Conservation (phyloP, 2,329 filamentous ascomycete genomes). For the Stromatinia cepivora region DNA sequence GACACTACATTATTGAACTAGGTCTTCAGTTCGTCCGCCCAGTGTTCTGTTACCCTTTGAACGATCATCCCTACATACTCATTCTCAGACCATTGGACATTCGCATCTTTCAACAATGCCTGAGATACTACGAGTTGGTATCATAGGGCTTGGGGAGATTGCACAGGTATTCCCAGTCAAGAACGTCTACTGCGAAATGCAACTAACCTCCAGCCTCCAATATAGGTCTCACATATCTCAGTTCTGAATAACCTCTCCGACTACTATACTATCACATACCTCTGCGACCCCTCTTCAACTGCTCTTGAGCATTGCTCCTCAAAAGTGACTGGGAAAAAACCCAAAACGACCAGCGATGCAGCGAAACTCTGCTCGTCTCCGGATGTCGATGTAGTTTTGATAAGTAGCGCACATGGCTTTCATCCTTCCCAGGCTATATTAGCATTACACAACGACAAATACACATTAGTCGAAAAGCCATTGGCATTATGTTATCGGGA, state of each 20-base stretch:
- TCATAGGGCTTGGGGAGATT: constrained; percentile 50
- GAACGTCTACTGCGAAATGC: neutral
- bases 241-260: constrained; percentile 46
- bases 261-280: constrained; percentile 34
- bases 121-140: constrained; percentile 28
- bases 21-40: too few relatives aligned
- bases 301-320: constrained; percentile 44
- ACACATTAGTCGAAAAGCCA: constrained; percentile 61
- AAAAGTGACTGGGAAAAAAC: constrained; percentile 27
- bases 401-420: constrained; percentile 54
- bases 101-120: constrained; percentile 5
- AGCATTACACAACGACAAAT: constrained; percentile 55
- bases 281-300: constrained; percentile 45
- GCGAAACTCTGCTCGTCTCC: constrained; percentile 21
- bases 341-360: constrained; percentile 35
- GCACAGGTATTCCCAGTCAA: constrained; percentile 41
- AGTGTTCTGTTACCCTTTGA: neutral
- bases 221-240: constrained; percentile 50
- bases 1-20: neutral
- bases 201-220: neutral
- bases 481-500: constrained; percentile 51
- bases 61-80: neutral
- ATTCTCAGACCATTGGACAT: neutral
- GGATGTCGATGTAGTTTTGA: constrained; percentile 45
- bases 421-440: constrained; percentile 54